A percentile compares a stretch with the other conserved stretches of the same genome.
Evolutionary conservation across 805 yeast genomes (phyloP).

Genomic region (Starmera quercuum): DNA sequence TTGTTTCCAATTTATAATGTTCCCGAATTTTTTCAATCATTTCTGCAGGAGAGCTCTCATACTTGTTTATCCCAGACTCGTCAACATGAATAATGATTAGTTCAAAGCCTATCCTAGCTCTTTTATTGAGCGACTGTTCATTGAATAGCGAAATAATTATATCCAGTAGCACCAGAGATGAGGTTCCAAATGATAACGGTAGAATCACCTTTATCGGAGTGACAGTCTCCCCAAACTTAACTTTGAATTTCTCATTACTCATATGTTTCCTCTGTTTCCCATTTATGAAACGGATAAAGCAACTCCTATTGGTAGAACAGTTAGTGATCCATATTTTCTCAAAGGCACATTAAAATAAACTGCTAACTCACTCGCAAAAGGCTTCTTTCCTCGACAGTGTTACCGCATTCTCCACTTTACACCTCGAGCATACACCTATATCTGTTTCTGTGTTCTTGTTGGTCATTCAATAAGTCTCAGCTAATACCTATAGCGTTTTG

Average conservation of each 20-base stretch:
- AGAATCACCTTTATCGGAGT: conserved; percentile 41
- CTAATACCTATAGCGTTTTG: no score
- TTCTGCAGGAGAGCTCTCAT: conserved; percentile 7
- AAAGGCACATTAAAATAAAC: background rate
- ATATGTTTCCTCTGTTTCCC: conserved; percentile 78
- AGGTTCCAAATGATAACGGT: conserved; percentile 58
- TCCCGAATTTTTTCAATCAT: conserved; percentile 11
- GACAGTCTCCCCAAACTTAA: conserved; percentile 45
- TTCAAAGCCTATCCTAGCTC: conserved; percentile 63
- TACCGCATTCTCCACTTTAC: conserved; percentile 35
- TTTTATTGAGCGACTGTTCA: conserved; percentile 55
- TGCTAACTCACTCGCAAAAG: conserved; percentile 38
- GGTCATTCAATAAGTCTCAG: no score
- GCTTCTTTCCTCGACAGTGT: conserved; percentile 52
- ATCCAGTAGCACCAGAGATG: conserved; percentile 65
- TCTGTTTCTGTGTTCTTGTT: no score
- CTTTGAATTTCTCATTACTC: conserved; percentile 63
- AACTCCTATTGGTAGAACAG: conserved; percentile 19
- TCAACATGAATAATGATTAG: conserved; percentile 45
- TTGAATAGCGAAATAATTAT: conserved; percentile 50
- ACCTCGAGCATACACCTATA: conserved; percentile 26
- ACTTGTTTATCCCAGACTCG: conserved; percentile 21
- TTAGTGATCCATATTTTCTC: background rate
- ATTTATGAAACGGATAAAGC: conserved; percentile 67
- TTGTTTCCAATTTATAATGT: conserved; percentile 11